Evolutionary conservation across 2,329 filamentous ascomycete species (phyloP), one percentile per base, ranked within the genome.

Genomic region (Bipolaris bicolor): DNA sequence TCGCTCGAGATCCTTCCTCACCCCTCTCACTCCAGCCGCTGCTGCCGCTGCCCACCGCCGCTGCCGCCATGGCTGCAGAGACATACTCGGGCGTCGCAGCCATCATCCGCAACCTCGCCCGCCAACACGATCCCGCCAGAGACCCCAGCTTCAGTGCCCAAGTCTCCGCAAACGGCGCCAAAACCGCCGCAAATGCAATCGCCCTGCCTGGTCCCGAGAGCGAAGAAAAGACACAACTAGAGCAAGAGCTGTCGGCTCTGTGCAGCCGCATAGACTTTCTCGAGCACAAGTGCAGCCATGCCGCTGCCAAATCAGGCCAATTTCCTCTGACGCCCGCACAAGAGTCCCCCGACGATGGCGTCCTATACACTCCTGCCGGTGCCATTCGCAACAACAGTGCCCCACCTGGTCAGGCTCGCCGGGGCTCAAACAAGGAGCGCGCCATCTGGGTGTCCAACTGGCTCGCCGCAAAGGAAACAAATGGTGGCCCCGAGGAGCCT

Each of bases 211-310:
- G 95, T 57, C 84, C 86, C 56, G 85, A 92, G 57, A 89, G 86
- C 43, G 78, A 86, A 34, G 89, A 89, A 65, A 98, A 98, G 80
- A 83, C 85, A 65, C 84, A 84, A 31, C 86, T 98, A 60, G 92
- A 98, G 79, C 83, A 84, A 58, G 94, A 98, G 79, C 85, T 99
- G 56, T 86, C 89, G 49, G 89, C 90, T 54, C 85, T 98, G 62
- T 86, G 89, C 58, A 80, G 88, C 60, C 85, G 95, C 65, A 87
- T 98, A 66, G 90, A 92, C 63, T 87, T 88, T 64, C 86, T 98
- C 67, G 93, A 98, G 81, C 86, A 87, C 67, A 89, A 89, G 78
- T 89, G 90, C 64, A 90, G 90, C 64, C 86, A 84, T 71, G 80
- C 84, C 56, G 76, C 84, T 57, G 82, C 83, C 63, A 80, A 83